Evolutionary conservation across 1,284 basidiomycete genomes (phyloP).

Genomic region (Ustilago sp.): DNA sequence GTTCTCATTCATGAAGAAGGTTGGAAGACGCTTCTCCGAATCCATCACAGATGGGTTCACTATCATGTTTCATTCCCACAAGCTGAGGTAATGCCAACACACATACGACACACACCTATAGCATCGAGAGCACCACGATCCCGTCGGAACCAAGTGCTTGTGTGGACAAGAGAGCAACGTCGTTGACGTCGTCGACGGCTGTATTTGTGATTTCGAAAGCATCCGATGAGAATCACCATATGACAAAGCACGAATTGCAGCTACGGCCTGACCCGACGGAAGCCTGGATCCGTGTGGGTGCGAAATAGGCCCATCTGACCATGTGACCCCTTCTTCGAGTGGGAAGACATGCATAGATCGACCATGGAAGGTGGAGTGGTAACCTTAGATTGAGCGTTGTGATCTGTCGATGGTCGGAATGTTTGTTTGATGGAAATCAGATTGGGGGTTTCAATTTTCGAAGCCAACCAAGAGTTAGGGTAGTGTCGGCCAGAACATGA

Average conservation of each 20-base stretch:
- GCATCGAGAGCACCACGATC: not conserved
- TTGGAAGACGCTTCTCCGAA: no score
- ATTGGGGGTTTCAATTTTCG: not conserved
- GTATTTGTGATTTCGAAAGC: not conserved
- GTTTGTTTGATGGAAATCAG: not conserved
- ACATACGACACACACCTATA: not conserved
- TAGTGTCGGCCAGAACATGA: no score
- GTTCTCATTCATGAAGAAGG: not conserved
- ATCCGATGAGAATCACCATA: not conserved
- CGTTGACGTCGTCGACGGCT: not conserved
- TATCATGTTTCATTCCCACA: not conserved
- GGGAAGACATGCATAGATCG: not conserved
- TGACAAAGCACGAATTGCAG: not conserved
- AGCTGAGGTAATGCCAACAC: not conserved
- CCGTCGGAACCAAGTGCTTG: not conserved
- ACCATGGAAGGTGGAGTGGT: not conserved
- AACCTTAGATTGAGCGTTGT: not conserved
- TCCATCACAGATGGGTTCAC: not conserved
- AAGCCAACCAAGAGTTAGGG: no score
- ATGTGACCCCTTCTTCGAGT: not conserved
- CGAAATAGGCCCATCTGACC: not conserved
- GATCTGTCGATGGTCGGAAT: slow-evolving; percentile 3
- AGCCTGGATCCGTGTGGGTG: not conserved
- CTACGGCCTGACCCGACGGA: not conserved
- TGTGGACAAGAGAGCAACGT: not conserved